phyloP scores from a whole-genome alignment of 345 rosid genomes.

The Populus davidiana region DNA sequence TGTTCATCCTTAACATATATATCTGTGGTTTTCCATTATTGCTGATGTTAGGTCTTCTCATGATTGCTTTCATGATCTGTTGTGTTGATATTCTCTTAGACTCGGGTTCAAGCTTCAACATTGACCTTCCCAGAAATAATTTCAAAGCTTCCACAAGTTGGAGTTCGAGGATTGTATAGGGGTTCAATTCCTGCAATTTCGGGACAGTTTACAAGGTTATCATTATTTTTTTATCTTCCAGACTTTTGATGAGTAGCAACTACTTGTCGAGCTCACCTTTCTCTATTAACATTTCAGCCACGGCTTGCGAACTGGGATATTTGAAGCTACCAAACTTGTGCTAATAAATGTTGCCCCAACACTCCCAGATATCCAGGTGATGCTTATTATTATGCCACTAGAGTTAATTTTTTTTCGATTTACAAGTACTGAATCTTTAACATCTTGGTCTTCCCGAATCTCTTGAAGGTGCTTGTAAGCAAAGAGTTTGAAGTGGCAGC shows the following conservation, averaged over 20 bases:
- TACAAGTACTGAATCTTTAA: background rate
- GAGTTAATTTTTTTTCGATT: background rate
- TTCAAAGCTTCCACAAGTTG: conserved; percentile 87
- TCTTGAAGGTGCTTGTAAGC: background rate
- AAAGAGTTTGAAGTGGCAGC: background rate
- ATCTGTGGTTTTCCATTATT: background rate
- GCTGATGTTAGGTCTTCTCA: conserved; percentile 3
- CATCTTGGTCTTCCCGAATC: background rate
- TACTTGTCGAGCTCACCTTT: conserved; percentile 10
- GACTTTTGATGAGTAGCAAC: conserved; percentile 4
- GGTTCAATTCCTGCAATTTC: conserved; percentile 96
- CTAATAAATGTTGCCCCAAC: conserved; percentile 85
- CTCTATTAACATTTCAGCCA: conserved; percentile 49
- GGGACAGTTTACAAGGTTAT: conserved; percentile 95
- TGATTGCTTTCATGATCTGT: conserved; percentile 5
- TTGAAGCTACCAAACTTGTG: conserved; percentile 83
- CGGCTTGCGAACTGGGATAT: conserved; percentile 93
- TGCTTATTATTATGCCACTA: conserved; percentile 6
- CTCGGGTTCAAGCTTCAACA: conserved; percentile 96
- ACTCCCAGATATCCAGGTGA: conserved; percentile 87
- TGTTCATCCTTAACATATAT: background rate
- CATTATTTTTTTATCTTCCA: conserved; percentile 1
- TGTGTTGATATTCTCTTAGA: conserved; percentile 42
- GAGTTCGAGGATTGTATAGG: conserved; percentile 75
- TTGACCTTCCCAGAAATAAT: conserved; percentile 76